Evolutionary conservation across 2,329 filamentous ascomycete genomes (phyloP), one percentile per base, ranked within the genome.

Genomic region (Cladosporium sp.): DNA sequence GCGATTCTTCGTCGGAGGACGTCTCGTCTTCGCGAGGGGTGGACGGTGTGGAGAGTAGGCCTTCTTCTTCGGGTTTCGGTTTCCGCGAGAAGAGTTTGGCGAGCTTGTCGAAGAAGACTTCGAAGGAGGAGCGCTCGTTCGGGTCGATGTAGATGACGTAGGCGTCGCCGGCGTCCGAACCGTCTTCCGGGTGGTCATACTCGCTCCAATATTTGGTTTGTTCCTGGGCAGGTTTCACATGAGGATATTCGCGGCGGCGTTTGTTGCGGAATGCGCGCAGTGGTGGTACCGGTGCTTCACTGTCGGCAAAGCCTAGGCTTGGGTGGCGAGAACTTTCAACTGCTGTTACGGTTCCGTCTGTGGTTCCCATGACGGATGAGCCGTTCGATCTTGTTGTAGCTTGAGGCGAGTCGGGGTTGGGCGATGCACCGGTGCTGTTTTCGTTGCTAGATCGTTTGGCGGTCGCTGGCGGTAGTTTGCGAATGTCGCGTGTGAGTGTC

Each of bases 161-260:
- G 25, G 77, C 78, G 35, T 67, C 60, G 18, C 82, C 76, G 16
- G 82, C 76, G 12, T 76, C 70, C 2, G 77, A 81, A 9, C 69
- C 71, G 49, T 90, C 86, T 63, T 88, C 89, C 7, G 86, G 86
- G 63, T 91, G 72, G 57, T 94, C 88, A 66, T 92, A 93, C 66
- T 94, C 88, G 66, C 88, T 92, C 88, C 88, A 94, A 63, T 92
- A 93, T 18, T 63, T 53, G 46, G 43, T 66, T 53, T 58, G 69
- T 60, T 43, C 65, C 64, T 48, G 49, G 16, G 39, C 20, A 29
- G 52, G 18, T 19, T 15, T 13, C 3, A 52, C 53, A 33, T 63
- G 59, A 2, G 62, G 57, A 41, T 62, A 67, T 5, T 62, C 53
- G 29, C 62, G 66, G 43, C 65, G 62, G 27, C 63, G 60, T 60